Percentiles rank a stretch among this genome's conserved stretches.
Conservation (phyloP, 768 basidiomycete species). For the Lactifluus rugatus region DNA sequence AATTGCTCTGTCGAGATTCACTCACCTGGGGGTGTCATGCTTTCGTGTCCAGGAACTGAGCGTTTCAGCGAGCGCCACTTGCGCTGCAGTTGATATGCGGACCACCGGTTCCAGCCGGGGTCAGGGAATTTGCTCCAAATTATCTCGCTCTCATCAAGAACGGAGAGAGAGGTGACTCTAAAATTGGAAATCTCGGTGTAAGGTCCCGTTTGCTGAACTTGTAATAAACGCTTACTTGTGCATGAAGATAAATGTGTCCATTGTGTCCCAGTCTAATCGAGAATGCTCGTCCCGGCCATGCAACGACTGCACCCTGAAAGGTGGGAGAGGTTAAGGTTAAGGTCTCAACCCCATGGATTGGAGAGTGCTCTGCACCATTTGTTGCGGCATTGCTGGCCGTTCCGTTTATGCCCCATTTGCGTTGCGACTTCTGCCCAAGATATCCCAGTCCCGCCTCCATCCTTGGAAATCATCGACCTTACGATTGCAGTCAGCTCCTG, state of each 20-base stretch:
- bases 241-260: slow-evolving; percentile 8
- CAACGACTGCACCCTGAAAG: slow-evolving; percentile 5
- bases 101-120: slow-evolving; percentile 7
- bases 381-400: slow-evolving; percentile 3
- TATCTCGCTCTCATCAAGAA: slow-evolving; percentile 8
- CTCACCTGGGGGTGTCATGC: background rate
- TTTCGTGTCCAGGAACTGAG: background rate
- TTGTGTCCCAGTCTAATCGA: background rate
- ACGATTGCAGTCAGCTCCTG: slow-evolving; percentile 3
- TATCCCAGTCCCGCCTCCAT: background rate
- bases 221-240: slow-evolving; percentile 1
- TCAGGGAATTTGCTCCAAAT: slow-evolving; percentile 8
- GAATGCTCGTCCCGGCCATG: slow-evolving; percentile 4
- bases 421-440: slow-evolving; percentile 1
- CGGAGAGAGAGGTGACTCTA: slow-evolving; percentile 4
- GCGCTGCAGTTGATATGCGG: slow-evolving; percentile 3
- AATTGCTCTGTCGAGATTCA: background rate
- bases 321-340: background rate
- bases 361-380: background rate
- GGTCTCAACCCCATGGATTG: background rate
- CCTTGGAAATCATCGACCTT: background rate
- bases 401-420: slow-evolving; percentile 7
- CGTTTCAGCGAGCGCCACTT: background rate
- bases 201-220: background rate
- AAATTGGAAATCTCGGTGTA: background rate